phyloP scores from a whole-genome alignment of 768 basidiomycete genomes.

The Tulasnella sp. region DNA sequence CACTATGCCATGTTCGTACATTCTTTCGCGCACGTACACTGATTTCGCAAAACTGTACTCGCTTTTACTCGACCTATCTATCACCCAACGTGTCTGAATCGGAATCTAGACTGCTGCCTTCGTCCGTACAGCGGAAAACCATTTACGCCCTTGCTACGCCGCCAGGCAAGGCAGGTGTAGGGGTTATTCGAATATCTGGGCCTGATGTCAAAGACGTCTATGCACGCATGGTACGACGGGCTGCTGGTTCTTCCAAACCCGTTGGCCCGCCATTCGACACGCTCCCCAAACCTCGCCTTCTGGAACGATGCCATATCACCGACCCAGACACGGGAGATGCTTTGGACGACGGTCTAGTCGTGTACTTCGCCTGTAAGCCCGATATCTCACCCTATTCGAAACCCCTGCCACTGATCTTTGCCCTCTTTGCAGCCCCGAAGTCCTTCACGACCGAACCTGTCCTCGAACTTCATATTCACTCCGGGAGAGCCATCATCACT shows the following conservation, averaged over 20 bases:
- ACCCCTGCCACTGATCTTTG: background rate
- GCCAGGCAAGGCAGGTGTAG: conserved; percentile 73
- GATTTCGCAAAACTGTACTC: no score
- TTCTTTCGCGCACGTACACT: no score
- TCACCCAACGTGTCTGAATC: no score
- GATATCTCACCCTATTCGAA: background rate
- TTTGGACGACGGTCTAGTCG: conserved; percentile 68
- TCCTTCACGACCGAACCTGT: conserved; percentile 79
- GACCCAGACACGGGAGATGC: conserved; percentile 47
- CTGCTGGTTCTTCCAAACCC: background rate
- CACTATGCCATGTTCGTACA: no score
- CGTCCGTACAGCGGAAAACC: conserved; percentile 38
- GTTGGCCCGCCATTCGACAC: background rate
- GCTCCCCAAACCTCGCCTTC: conserved; percentile 47
- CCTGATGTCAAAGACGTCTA: conserved; percentile 56
- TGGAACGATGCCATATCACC: conserved; percentile 57
- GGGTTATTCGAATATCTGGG: conserved; percentile 71
- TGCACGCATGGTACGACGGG: conserved; percentile 41
- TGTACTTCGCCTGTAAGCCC: conserved; percentile 63
- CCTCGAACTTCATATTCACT: conserved; percentile 78
- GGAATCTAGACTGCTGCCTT: no score
- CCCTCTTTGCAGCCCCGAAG: conserved; percentile 43
- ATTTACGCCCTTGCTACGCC: conserved; percentile 85
- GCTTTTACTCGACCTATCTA: no score
- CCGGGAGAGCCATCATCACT: conserved; percentile 66